Percentiles rank a stretch among this genome's conserved stretches.
phyloP scores from a whole-genome alignment of 73 alveolate species.

The Uronychia binucleata region DNA sequence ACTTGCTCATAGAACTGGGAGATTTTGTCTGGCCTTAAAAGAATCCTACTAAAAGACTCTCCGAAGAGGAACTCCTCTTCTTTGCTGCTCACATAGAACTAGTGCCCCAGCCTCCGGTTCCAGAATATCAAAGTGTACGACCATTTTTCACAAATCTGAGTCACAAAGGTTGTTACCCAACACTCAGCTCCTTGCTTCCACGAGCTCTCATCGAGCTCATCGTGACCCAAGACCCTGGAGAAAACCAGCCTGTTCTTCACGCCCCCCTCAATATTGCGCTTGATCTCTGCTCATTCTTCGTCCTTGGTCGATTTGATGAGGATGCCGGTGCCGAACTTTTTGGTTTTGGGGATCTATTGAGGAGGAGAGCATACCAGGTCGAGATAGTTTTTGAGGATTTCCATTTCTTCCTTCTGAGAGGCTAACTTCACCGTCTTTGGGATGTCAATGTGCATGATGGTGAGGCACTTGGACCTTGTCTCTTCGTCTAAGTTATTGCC shows the following conservation, averaged over 20 bases:
- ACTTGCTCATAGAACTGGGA: neutral
- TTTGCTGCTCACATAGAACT: neutral
- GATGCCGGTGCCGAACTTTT: neutral
- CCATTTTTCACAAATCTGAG: neutral
- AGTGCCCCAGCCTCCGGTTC: neutral
- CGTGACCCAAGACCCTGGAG: neutral
- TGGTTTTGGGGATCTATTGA: neutral
- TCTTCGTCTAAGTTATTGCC: neutral
- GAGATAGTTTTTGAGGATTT: neutral
- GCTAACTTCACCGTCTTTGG: neutral
- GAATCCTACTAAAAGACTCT: neutral
- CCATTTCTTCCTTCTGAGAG: neutral
- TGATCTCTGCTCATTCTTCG: neutral
- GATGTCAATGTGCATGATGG: neutral
- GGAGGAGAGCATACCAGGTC: neutral
- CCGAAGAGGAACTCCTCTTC: neutral
- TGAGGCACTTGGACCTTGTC: neutral
- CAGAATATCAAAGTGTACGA: neutral
- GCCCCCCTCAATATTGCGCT: neutral
- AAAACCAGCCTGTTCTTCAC: neutral
- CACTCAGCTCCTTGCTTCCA: neutral
- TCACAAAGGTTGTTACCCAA: neutral
- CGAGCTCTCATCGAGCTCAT: neutral
- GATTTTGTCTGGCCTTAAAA: neutral
- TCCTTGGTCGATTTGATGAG: neutral